Conservation (phyloP, 768 basidiomycete genomes). For the Basidioascus undulatus region DNA sequence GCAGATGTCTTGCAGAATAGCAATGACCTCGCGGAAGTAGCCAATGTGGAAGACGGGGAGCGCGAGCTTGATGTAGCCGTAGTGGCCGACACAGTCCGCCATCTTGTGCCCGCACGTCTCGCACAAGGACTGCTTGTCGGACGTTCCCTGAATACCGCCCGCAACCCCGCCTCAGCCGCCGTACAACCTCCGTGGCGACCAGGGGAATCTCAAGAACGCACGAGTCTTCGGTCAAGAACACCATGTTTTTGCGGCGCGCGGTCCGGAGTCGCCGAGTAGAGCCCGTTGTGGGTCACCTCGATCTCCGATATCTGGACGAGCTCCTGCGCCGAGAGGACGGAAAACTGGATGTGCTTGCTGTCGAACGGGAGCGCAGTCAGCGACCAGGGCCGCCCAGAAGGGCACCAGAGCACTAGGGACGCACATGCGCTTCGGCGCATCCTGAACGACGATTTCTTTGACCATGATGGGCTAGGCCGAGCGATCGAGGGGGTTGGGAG, state of each 20-base stretch:
- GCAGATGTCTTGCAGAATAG: conserved; percentile 84
- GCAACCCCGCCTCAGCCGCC: no score
- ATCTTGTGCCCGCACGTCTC: conserved; percentile 82
- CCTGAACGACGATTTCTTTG: no score
- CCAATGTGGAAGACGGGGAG: conserved; percentile 97
- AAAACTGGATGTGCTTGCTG: conserved; percentile 92
- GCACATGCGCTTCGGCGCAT: conserved; percentile 20
- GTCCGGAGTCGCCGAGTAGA: conserved; percentile 38
- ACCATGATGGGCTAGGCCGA: no score
- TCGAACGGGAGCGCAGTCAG: neutral
- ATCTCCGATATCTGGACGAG: conserved; percentile 90
- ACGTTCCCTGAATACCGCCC: conserved; percentile 48
- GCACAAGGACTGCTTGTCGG: conserved; percentile 75
- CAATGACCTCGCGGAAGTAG: conserved; percentile 87
- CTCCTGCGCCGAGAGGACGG: conserved; percentile 76
- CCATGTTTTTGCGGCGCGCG: conserved; percentile 73
- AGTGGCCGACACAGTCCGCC: conserved; percentile 92
- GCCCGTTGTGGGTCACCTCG: conserved; percentile 74
- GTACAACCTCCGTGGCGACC: no score
- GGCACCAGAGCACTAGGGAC: conserved; percentile 6
- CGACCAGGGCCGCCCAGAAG: neutral
- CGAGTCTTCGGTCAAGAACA: conserved; percentile 73
- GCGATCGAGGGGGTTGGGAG: no score
- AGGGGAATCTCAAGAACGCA: conserved; percentile 26
- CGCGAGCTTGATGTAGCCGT: conserved; percentile 90